A percentile compares a stretch with the other conserved stretches of the same genome.
Evolutionary conservation across 768 basidiomycete species (phyloP).

Genomic region (Hypholoma sublateritium): DNA sequence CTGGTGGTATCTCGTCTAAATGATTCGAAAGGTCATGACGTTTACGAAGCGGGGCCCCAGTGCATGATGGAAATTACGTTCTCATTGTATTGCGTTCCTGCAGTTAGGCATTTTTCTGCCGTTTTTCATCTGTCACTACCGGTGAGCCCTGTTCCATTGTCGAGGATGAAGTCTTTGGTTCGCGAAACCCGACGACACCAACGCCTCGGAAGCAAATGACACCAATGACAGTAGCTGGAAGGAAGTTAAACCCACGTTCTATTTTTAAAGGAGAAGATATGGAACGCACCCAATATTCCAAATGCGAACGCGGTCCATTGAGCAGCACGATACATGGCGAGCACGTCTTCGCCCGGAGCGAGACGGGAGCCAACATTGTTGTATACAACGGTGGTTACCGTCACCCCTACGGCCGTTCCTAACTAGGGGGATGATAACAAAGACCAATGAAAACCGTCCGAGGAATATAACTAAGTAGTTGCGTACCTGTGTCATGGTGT

Average conservation of each 20-base stretch:
- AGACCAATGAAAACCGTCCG: not conserved
- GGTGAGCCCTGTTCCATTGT: not conserved
- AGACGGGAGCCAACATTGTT: constrained; percentile 44
- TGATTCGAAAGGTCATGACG: too few relatives aligned
- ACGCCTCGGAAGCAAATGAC: constrained; percentile 28
- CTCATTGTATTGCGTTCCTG: too few relatives aligned
- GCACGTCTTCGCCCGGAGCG: constrained; percentile 27
- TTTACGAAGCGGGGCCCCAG: too few relatives aligned
- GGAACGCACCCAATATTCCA: constrained; percentile 51
- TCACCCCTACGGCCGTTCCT: constrained; percentile 69
- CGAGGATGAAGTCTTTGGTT: not conserved
- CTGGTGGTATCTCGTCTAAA: too few relatives aligned
- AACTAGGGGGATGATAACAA: constrained; percentile 37
- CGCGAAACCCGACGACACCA: constrained; percentile 23
- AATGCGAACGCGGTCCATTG: constrained; percentile 68
- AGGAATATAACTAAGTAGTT: constrained; percentile 5
- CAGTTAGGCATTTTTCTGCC: too few relatives aligned
- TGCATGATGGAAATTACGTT: too few relatives aligned
- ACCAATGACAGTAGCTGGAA: constrained; percentile 21
- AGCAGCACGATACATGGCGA: constrained; percentile 60
- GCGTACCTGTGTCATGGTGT: constrained; percentile 70
- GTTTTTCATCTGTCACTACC: not conserved
- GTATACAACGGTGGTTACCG: constrained; percentile 71
- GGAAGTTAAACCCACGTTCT: not conserved
- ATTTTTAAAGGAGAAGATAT: not conserved